These are phyloP conservation scores for Raphanus sativus DNA, from an alignment of 345 rosid genomes.

Conservation along the genomic window DNA sequence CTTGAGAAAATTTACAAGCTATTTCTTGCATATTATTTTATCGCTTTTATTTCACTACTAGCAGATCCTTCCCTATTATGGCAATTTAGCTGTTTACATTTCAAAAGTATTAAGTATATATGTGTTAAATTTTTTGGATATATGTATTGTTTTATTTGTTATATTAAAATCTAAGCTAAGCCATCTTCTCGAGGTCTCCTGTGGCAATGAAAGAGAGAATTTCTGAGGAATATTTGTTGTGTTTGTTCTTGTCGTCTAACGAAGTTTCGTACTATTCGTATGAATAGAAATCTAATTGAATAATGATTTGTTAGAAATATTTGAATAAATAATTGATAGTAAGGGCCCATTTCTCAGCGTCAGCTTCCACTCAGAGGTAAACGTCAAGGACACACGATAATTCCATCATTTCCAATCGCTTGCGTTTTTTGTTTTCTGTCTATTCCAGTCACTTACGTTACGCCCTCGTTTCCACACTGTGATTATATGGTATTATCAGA, in stretches of 20 bases:
- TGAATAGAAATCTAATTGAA: slow-evolving; percentile 20
- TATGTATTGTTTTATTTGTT: not conserved
- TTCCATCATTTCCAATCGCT: slow-evolving; percentile 38
- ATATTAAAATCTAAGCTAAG: not conserved
- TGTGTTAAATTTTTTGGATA: not conserved
- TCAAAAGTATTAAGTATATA: not conserved
- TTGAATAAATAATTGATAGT: slow-evolving; percentile 10
- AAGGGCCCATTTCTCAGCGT: slow-evolving; percentile 42
- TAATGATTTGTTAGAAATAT: slow-evolving; percentile 24
- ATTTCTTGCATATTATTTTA: not conserved
- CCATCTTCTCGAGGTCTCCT: slow-evolving; percentile 18
- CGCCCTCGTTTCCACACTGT: slow-evolving; percentile 23
- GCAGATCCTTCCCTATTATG: not conserved
- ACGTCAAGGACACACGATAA: slow-evolving; percentile 51
- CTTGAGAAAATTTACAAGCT: not conserved
- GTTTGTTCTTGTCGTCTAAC: slow-evolving; percentile 29
- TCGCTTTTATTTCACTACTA: not conserved
- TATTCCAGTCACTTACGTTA: slow-evolving; percentile 30
- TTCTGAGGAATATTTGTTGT: slow-evolving; percentile 30
- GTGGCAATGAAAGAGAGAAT: not conserved
- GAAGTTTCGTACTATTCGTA: slow-evolving; percentile 15
- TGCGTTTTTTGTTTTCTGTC: slow-evolving; percentile 9
- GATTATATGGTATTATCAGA: too few species aligned
- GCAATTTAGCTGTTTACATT: too few species aligned
- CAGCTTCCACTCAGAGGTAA: slow-evolving; percentile 54